Base-by-base conservation (phyloP, 2,329 filamentous ascomycete genomes). In the Madurella mycetomatis region DNA sequence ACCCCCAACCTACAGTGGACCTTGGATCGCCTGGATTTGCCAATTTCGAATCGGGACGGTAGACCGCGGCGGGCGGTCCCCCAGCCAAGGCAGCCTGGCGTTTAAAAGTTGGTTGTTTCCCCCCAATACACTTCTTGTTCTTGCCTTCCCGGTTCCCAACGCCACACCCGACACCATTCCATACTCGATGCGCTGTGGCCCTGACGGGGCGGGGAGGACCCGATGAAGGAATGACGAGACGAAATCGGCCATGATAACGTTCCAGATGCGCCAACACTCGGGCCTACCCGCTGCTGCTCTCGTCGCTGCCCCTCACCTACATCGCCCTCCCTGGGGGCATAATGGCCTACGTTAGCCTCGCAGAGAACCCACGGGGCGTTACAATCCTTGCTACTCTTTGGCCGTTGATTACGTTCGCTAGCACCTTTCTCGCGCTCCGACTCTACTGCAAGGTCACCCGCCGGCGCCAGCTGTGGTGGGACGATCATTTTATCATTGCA, bases 401-500 rank as follows among this genome's bases (percentile, higher is more conserved):
- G 59, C 9, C 49, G 4, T 46, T 61, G 46, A 51, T 45, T 11
- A 18, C 41, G 9, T n/a, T 55, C 2, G 42, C 59, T 0, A 37
- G 7, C 5, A 16, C 54, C 25, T 60, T 62, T 34, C 45, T 64
- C 2, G 56, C 44, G 5, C 54, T 64, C 4, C 58, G 62, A 17
- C 25, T 60, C 37, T 63, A 64, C 50, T 64, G 62, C 56, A 69
- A 69, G 47, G 18, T 61, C 17, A 37, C 55, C 4, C 62, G 63
- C 42, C 57, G 60, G 8, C 54, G 65, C 1, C 51, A 56, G 9
- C 32, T 70, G 8, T 68, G 67, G 66, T 66, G 65, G 64, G 67
- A 69, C 51, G 68, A 70, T 49, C 60, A 64, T 47, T 53, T 68
- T 19, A 60, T 70, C 18, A 53, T 65, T 9, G 54, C 47, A 1